Evolutionary conservation across 441 rosid species (phyloP).

Genomic region (Gossypium laxum): DNA sequence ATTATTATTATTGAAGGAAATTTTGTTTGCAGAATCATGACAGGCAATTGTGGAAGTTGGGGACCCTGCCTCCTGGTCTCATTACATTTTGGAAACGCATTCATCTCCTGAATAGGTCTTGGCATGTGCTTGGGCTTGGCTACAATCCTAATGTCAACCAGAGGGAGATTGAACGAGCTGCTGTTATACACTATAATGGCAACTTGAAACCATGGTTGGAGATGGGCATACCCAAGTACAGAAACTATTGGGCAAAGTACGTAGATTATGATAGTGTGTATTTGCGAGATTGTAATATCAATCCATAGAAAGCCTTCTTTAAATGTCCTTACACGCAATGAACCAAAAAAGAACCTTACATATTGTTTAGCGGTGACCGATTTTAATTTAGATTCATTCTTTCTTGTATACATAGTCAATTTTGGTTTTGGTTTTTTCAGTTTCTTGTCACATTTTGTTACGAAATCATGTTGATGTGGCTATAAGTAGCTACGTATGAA

Average conservation of each 20-base stretch:
- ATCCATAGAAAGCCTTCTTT: slow-evolving; percentile 32
- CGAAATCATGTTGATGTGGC: background rate
- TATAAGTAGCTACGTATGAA: background rate
- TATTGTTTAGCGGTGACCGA: background rate
- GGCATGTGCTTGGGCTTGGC: slow-evolving; percentile 95
- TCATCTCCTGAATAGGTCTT: slow-evolving; percentile 43
- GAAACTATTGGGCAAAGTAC: slow-evolving; percentile 58
- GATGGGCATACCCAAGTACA: slow-evolving; percentile 65
- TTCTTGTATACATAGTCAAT: slow-evolving; percentile 27
- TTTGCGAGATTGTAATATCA: slow-evolving; percentile 81
- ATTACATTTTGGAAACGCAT: slow-evolving; percentile 78
- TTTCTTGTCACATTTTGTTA: background rate
- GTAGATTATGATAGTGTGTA: slow-evolving; percentile 59
- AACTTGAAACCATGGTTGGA: slow-evolving; percentile 97
- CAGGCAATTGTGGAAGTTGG: slow-evolving; percentile 83
- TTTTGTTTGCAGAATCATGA: slow-evolving; percentile 55
- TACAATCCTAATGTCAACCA: slow-evolving; percentile 72
- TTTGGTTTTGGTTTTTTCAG: background rate
- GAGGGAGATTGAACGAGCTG: slow-evolving; percentile 69
- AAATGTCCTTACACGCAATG: background rate
- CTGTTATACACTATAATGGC: slow-evolving; percentile 83
- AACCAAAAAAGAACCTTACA: background rate
- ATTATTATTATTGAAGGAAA: slow-evolving; percentile 9
- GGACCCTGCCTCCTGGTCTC: slow-evolving; percentile 90
- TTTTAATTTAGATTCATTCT: slow-evolving; percentile 27